phyloP scores from a whole-genome alignment of 2,329 filamentous ascomycete species.

The Colletotrichum euphorbiae region DNA sequence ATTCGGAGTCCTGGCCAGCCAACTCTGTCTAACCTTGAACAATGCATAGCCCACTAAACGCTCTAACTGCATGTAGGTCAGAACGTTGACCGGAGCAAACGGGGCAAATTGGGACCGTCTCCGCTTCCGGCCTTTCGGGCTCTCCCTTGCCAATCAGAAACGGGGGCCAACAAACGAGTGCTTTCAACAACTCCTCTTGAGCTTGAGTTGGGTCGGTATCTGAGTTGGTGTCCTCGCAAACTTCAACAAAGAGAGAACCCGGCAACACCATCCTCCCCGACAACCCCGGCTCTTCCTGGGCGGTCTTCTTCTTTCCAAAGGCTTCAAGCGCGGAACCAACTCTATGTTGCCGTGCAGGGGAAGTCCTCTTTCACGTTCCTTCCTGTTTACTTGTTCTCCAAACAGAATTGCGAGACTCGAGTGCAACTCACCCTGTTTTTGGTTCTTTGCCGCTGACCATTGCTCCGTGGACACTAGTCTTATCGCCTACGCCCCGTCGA shows the following conservation, averaged over 20 bases:
- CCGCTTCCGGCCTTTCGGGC: constrained; percentile 20
- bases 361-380: not conserved
- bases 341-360: not conserved
- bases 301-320: not conserved
- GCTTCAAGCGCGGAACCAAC: constrained; percentile 14
- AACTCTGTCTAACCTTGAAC: not conserved
- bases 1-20: constrained; percentile 24
- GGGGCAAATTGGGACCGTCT: constrained; percentile 21
- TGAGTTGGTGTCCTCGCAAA: constrained; percentile 10
- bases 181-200: constrained; percentile 28
- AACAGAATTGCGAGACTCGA: constrained; percentile 2
- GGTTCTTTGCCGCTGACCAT: not conserved
- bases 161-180: not conserved
- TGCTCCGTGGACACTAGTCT: constrained; percentile 8
- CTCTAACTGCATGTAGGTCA: constrained; percentile 22
- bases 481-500: not conserved
- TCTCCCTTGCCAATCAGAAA: constrained; percentile 27
- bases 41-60: constrained; percentile 27
- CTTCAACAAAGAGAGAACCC: constrained; percentile 7
- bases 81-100: constrained; percentile 14
- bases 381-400: not conserved
- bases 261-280: constrained; percentile 32
- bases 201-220: constrained; percentile 12
- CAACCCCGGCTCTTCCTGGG: constrained; percentile 23
- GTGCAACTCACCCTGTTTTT: not conserved